Evolutionary conservation across 306 rosid species (phyloP), one percentile per base, ranked within the genome.

Genomic region (Cucumis melo): DNA sequence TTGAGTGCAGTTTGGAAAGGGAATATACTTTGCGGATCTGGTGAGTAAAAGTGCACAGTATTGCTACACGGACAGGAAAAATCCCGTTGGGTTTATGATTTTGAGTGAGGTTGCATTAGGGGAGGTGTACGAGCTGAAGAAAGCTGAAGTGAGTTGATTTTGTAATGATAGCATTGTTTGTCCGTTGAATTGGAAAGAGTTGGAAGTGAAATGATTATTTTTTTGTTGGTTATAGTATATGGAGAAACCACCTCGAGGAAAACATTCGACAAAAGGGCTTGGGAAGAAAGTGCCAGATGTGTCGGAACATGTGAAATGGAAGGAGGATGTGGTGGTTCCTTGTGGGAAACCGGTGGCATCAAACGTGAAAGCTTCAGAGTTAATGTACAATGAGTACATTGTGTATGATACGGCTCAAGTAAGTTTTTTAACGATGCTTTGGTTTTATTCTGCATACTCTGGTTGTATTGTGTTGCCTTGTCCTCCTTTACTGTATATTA

Each of bases 41-140:
- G 93, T 92, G 79, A 94, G 97, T 79, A 94, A 94, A 87, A 94
- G 99, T 82, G 97, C 97, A 78, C 99, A 94, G 84, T 94, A 94
- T 85, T 94, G 99, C 95, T 92, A 12, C 83, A 90, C 99, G n/a
- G 97, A 94, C 55, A 90, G 84, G 93, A 90, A 85, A 78, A 92
- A 79, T 83, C 95, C 96, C 10, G 87, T 94, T 56, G 99, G 99
- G 76, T 88, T 90, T 79, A 84, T 94, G 91, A 84, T 94, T 86
- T 78, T 94, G 67, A 92, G 99, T 81, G 97, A 94, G 81, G 99
- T 92, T 64, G 99, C 99, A 48, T 83, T 94, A 64, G 99, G 97
- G 60, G 92, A 90, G 80, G 79, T 94, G 78, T 79, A 88, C 50
- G 95, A 94, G 84, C 96, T 91, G 79, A 90, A 87, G 80, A 92